phyloP scores from a whole-genome alignment of 257 asterid species.

The Fraxinus pennsylvanica region DNA sequence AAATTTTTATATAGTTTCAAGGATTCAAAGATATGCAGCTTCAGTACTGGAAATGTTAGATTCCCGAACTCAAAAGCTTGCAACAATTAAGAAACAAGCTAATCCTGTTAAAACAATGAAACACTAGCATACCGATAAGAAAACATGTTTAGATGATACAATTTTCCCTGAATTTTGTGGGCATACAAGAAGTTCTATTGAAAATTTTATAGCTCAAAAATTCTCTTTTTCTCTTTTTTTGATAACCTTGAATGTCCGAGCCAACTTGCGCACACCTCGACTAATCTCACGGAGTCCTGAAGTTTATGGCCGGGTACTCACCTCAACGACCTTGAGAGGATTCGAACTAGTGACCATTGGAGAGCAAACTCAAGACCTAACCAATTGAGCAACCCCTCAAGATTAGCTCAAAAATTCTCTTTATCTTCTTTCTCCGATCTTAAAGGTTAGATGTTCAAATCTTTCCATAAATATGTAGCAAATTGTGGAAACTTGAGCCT shows the following conservation, averaged over 20 bases:
- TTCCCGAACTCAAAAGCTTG: not conserved
- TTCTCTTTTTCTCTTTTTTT: not conserved
- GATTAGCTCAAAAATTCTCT: not conserved
- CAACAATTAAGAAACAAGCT: not conserved
- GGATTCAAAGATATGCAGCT: not conserved
- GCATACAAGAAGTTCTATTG: not conserved
- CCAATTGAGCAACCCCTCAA: too few species aligned
- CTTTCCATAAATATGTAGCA: not conserved
- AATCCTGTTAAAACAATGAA: not conserved
- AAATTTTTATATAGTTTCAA: not conserved
- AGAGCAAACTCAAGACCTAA: too few species aligned
- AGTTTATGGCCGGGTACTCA: too few species aligned
- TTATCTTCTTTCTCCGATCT: not conserved
- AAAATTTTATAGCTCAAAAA: not conserved
- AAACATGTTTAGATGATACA: not conserved
- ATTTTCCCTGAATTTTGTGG: not conserved
- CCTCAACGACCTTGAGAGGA: too few species aligned
- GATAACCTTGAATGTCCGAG: too few species aligned
- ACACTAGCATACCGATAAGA: not conserved
- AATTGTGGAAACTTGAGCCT: not conserved
- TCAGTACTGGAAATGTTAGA: not conserved
- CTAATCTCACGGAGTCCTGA: too few species aligned
- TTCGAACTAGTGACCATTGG: too few species aligned
- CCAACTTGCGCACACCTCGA: too few species aligned
- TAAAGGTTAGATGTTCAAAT: not conserved